Evolutionary conservation across 768 basidiomycete species (phyloP), one percentile per base, ranked within the genome.

Genomic region (Sarcomyxa edulis): DNA sequence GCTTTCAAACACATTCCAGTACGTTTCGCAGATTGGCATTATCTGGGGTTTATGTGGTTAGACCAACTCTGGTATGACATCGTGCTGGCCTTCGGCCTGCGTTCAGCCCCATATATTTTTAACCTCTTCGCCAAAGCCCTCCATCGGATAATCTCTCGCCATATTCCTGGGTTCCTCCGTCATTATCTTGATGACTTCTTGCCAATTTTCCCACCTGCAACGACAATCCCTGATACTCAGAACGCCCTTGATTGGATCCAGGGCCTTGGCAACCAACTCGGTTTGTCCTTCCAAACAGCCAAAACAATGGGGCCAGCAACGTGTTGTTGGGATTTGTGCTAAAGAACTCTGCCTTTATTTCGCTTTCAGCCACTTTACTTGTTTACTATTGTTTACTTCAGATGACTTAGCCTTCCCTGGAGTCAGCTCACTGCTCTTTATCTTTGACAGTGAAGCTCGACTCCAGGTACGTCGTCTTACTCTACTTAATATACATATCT

Each of bases 131-230:
- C 64, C 0, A 59, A 68, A 40, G 65, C 54, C 7, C 51, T 66
- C 7, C 65, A 67, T 39, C 67, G 63, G 64, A 65, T 67, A 34
- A 56, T 65, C n/a, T 42, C 51, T 11, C 49, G 52, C 7, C 56
- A 67, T 37, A 53, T 66, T 32, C 62, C 58, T 0, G 51, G 56
- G 0, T 7, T 6, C 5, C 38, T 65, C 2, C 48, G 49, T 5
- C 63, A 66, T 29, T 65, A 62, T 34, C 50, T 67, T 1, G 57
- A 68, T 30, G 56, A 66, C 29, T 66, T 65, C 39, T 52, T 65
- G 15, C 22, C 47, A 1, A 45, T 51, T n/a, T 62, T 60, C 40
- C 24, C 30, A 5, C 42, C 48, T 6, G 12, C 12, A 5, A 39
- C 44, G n/a, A 15, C 12, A 19, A 32, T 21, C 10, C 7, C 25